Base-by-base conservation (phyloP, 805 yeast genomes). In the Pichia kluyveri region DNA sequence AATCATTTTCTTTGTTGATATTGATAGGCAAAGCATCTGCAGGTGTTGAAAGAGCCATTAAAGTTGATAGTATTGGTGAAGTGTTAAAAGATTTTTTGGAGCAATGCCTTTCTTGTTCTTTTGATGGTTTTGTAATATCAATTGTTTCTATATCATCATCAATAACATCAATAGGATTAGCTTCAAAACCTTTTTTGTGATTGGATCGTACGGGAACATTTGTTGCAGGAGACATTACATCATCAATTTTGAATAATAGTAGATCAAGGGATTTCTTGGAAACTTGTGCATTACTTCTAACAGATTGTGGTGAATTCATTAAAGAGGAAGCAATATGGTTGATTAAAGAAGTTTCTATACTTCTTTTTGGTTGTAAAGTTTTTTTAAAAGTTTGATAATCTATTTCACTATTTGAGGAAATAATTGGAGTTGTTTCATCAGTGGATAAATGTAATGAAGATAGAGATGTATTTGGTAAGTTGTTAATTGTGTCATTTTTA, bases 51-150 rank as follows among this genome's bases (percentile, higher is more conserved):
- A 63, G 37, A 10, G 66, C 65, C 18, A 64, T 45, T 30, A 64
- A 48, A 3, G 68, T 60, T 2, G 68, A 61, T 27, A 64, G 44
- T 8, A 64, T 58, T 1, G 68, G 68, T 2, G 54, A 51, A 32
- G 38, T 14, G 19, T 23, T 38, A 4, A 38, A 23, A 7, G 32
- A 30, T 11, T 10, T 11, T 30, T 2, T 11, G 4, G 14, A 6
- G 14, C 14, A 6, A 6, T 30, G 11, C 32, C 32, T 30, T 30
- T 30, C 6, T 11, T 10, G 14, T 11, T 10, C 11, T 4, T 10
- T 3, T 14, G 15, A 15, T 14, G 37, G 5, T 8, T 15, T 12
- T 15, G 37, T 2, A 15, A 34, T 34, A 34, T 14, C 17, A 15
- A 14, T 15, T 34, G n/a, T 34, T 14, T 7, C 8, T 4, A 34